Percentiles rank a stretch among this genome's conserved stretches.
These are phyloP conservation scores for Citrus reticulata DNA, from an alignment of 345 rosid genomes.

Conservation along the genomic window DNA sequence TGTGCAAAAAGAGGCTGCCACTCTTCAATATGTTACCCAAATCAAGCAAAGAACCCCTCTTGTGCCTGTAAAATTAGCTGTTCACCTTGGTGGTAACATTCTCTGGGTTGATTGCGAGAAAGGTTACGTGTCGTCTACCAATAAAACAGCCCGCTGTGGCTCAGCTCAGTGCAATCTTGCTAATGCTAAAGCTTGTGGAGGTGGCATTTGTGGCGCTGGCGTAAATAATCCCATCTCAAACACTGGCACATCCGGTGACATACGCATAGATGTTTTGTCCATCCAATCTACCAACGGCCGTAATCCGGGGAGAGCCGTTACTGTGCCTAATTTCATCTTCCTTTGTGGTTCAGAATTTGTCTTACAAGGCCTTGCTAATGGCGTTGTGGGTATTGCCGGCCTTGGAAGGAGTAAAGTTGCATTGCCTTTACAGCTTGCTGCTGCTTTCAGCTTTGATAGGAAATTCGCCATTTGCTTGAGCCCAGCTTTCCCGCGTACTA, in stretches of 20 bases:
- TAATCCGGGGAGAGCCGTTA: slow-evolving; percentile 21
- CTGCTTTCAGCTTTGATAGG: slow-evolving; percentile 17
- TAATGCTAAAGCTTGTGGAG: slow-evolving; percentile 15
- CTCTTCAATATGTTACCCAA: slow-evolving; percentile 21
- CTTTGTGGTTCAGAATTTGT: slow-evolving; percentile 1
- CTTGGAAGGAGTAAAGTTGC: slow-evolving; percentile 15
- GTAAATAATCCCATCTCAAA: slow-evolving; percentile 18
- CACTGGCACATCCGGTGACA: slow-evolving; percentile 8
- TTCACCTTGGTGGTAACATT: slow-evolving; percentile 34
- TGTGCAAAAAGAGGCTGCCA: slow-evolving; percentile 17
- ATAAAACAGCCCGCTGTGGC: slow-evolving; percentile 14
- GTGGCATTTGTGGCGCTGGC: slow-evolving; percentile 19
- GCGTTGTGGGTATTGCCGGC: slow-evolving; percentile 19
- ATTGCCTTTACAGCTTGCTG: slow-evolving; percentile 12
- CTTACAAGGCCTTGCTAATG: slow-evolving; percentile 19
- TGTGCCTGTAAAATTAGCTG: slow-evolving; percentile 12
- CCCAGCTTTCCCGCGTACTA: slow-evolving; percentile 5
- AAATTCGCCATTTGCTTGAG: slow-evolving; percentile 30
- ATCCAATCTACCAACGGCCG: slow-evolving; percentile 21
- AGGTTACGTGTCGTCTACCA: slow-evolving; percentile 27
- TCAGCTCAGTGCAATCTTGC: slow-evolving; percentile 28
- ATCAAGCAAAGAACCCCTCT: slow-evolving; percentile 22
- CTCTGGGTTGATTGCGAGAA: slow-evolving; percentile 38
- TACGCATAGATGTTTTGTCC: slow-evolving; percentile 25
- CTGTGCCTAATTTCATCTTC: slow-evolving; percentile 17